A percentile compares a stretch with the other conserved stretches of the same genome.
These are phyloP conservation scores for Chlorella ohadii DNA, from an alignment of 139 green algal genomes.

Conservation along the genomic window DNA sequence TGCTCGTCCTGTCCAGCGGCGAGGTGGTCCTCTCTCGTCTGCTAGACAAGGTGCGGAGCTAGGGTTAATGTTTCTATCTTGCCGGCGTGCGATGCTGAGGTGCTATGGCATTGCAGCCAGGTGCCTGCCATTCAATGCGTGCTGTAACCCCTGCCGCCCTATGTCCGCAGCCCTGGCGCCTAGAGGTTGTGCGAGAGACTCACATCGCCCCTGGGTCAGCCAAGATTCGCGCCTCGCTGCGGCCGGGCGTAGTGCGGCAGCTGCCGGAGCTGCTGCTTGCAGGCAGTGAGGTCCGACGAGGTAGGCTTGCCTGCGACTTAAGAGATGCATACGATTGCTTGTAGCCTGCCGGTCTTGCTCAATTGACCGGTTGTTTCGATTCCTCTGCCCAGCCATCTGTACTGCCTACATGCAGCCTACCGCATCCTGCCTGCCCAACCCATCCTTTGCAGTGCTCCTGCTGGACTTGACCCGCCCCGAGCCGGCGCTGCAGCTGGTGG, in stretches of 20 bases:
- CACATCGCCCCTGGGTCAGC: background rate
- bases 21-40: constrained; percentile 14
- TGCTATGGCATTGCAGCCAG: too few relatives aligned
- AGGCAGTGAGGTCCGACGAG: constrained; percentile 21
- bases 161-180: background rate
- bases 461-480: background rate
- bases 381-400: too few relatives aligned
- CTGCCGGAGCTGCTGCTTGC: constrained; percentile 15
- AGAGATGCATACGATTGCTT: background rate
- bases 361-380: too few relatives aligned
- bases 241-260: background rate
- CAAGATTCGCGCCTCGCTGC: constrained; percentile 18
- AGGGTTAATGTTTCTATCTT: too few relatives aligned
- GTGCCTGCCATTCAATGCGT: too few relatives aligned
- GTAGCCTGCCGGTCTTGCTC: too few relatives aligned
- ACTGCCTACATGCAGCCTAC: too few relatives aligned
- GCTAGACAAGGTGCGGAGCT: background rate
- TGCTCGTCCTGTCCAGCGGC: background rate
- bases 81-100: too few relatives aligned
- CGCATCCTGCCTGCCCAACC: too few relatives aligned
- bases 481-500: background rate
- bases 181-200: background rate
- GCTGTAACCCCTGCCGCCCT: background rate
- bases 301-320: background rate
- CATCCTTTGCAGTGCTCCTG: background rate